Base-by-base conservation (phyloP, 2,329 filamentous ascomycete species). In the Aspergillus caelatus region DNA sequence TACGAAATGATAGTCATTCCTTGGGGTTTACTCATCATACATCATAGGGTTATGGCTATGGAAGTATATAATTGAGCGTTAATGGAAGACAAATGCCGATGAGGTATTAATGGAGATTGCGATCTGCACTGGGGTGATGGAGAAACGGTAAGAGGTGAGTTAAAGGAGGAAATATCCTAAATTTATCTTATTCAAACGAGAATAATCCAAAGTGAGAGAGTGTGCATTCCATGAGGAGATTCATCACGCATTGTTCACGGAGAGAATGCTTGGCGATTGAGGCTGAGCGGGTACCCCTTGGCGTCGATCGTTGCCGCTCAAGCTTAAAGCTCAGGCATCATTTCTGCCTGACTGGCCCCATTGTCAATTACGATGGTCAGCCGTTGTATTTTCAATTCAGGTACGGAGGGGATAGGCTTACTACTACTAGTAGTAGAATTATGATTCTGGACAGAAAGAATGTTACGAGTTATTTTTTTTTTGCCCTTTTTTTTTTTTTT, bases 271-370 rank as follows among this genome's bases (percentile, higher is more conserved):
- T 48, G 45, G 45, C 45, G 23, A 14, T n/a, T 23, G 45, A 48
- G 45, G 45, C 45, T 48, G 45, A 48, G 45, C 45, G 45, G 21
- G 23, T 26, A 48, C 16, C 23, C 45, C n/a, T 21, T 46, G 43
- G 45, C 45, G 45, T 48, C 45, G 45, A 48, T 48, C 45, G 45
- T 26, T 48, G 23, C 45, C 21, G 45, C 21, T 12, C 21, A 48
- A 48, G 45, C 45, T 48, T 48, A 48, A 48, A 41, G 45, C 45
- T 48, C 45, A 48, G 45, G 45, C 45, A 48, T 48, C 45, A 48
- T 11, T 48, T 26, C 45, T 48, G 21, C 21, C 21, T 48, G 45
- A 23, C 45, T 28, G 45, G 23, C 45, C 21, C 43, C 43, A 46
- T 41, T 41, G 19, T n/a, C 7, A 41, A 41, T 41, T 41, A 41